phyloP scores from a whole-genome alignment of 352 stramenopile species.

The Phytophthora tubulina region DNA sequence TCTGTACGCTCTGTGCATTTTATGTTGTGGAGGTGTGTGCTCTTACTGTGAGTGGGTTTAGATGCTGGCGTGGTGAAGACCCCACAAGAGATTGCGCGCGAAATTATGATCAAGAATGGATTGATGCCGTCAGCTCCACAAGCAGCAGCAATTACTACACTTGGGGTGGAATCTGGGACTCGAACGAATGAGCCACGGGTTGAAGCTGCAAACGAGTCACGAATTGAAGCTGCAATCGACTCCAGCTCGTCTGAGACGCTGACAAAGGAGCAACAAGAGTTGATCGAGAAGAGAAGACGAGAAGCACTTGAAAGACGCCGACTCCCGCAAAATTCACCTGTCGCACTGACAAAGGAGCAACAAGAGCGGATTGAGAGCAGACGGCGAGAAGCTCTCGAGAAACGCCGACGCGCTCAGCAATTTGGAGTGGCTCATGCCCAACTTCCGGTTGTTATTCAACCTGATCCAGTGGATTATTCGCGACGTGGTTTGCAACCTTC shows the following conservation, averaged over 20 bases:
- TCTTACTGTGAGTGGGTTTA: conserved; percentile 26
- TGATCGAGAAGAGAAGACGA: conserved; percentile 64
- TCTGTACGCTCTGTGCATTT: conserved; percentile 47
- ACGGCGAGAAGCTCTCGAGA: conserved; percentile 66
- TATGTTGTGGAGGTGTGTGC: neutral
- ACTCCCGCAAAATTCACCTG: conserved; percentile 37
- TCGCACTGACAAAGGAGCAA: conserved; percentile 65
- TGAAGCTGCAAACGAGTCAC: neutral
- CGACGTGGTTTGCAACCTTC: conserved; percentile 1
- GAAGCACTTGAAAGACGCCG: conserved; percentile 72
- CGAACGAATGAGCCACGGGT: neutral
- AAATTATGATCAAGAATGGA: conserved; percentile 74
- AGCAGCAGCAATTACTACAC: neutral
- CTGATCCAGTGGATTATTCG: conserved; percentile 2
- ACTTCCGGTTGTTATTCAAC: conserved; percentile 14
- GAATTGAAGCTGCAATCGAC: neutral
- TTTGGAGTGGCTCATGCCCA: neutral
- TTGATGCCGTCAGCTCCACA: conserved; percentile 38
- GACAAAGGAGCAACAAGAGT: conserved; percentile 60
- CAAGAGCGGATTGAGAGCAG: conserved; percentile 60
- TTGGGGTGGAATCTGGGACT: neutral
- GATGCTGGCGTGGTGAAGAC: conserved; percentile 63
- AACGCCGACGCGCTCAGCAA: conserved; percentile 43
- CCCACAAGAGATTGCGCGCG: conserved; percentile 65
- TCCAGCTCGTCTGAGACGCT: conserved; percentile 49